phyloP scores from a whole-genome alignment of 805 yeast species.

The Starmerella gropengiesseri region DNA sequence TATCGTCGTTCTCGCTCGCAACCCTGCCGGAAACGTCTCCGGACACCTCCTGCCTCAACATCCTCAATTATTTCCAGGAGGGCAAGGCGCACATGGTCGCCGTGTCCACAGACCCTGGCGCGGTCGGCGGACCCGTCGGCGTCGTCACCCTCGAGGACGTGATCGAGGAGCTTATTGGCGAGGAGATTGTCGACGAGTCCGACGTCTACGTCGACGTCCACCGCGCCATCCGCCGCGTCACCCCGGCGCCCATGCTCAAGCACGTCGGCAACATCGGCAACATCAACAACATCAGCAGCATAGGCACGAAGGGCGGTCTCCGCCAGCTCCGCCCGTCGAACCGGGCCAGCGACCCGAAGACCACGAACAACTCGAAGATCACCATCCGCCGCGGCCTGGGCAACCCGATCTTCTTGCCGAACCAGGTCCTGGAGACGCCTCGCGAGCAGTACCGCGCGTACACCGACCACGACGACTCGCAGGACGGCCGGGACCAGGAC shows the following conservation, averaged over 20 bases:
- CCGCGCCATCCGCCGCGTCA: slow-evolving; percentile 56
- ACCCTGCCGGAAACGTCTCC: slow-evolving; percentile 90
- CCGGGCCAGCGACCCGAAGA: slow-evolving; percentile 57
- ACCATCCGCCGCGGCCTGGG: slow-evolving; percentile 40
- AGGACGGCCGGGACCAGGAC: too few species aligned
- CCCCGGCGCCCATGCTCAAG: slow-evolving; percentile 32
- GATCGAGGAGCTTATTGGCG: slow-evolving; percentile 96
- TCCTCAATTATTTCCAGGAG: slow-evolving; percentile 90
- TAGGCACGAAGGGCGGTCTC: slow-evolving; percentile 2
- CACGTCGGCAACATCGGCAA: slow-evolving; percentile 6
- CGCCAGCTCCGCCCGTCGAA: slow-evolving; percentile 31
- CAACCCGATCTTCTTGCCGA: background rate
- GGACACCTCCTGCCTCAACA: slow-evolving; percentile 85
- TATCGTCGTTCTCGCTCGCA: slow-evolving; percentile 87
- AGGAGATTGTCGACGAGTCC: slow-evolving; percentile 91
- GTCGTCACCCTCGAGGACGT: slow-evolving; percentile 91
- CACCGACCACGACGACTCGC: background rate
- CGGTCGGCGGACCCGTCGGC: slow-evolving; percentile 71
- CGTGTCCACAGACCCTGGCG: slow-evolving; percentile 78
- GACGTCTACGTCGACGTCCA: slow-evolving; percentile 89
- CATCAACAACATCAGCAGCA: background rate
- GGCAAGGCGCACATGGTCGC: slow-evolving; percentile 97
- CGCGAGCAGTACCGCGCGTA: background rate
- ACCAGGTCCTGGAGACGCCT: background rate
- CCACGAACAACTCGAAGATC: slow-evolving; percentile 51